A percentile compares a stretch with the other conserved stretches of the same genome.
Conservation (phyloP, 768 basidiomycete genomes). For the Lactarius pseudohatsudake region DNA sequence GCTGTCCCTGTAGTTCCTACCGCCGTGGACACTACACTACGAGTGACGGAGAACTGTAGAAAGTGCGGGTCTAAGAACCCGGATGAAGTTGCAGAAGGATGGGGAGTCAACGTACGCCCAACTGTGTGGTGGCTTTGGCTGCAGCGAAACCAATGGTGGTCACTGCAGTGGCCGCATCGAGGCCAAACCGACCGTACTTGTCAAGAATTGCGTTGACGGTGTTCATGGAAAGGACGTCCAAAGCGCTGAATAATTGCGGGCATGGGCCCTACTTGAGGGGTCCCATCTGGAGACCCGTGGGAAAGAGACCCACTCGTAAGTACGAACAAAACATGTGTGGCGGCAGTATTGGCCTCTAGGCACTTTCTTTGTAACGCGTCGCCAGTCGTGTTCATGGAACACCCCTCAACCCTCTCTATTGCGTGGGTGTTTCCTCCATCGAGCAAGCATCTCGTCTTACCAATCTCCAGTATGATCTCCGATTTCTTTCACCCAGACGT, state of each 20-base stretch:
- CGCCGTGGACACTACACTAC: constrained; percentile 57
- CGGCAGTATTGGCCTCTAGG: neutral
- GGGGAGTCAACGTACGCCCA: constrained; percentile 55
- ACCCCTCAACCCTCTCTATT: constrained; percentile 4
- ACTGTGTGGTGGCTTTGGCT: constrained; percentile 63
- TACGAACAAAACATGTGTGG: constrained; percentile 4
- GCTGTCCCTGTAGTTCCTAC: constrained; percentile 57
- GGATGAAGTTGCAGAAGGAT: neutral
- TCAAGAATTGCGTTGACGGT: constrained; percentile 41
- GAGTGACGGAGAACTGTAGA: constrained; percentile 64
- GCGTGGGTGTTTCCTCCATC: constrained; percentile 16
- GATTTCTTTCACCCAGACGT: constrained; percentile 96
- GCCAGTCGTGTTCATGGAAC: neutral
- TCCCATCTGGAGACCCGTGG: neutral
- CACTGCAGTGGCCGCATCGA: constrained; percentile 65
- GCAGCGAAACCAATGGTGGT: constrained; percentile 66
- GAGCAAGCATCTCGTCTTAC: neutral
- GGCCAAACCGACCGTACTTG: constrained; percentile 51
- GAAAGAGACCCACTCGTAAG: constrained; percentile 20
- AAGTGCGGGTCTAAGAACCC: constrained; percentile 24
- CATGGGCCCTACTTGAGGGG: constrained; percentile 11
- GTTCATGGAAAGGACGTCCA: constrained; percentile 11
- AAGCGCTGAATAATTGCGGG: neutral
- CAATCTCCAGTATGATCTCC: constrained; percentile 73
- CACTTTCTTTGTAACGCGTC: constrained; percentile 1